Evolutionary conservation across 129 eudicot genomes (phyloP).

Genomic region (Dittrichia graveolens): DNA sequence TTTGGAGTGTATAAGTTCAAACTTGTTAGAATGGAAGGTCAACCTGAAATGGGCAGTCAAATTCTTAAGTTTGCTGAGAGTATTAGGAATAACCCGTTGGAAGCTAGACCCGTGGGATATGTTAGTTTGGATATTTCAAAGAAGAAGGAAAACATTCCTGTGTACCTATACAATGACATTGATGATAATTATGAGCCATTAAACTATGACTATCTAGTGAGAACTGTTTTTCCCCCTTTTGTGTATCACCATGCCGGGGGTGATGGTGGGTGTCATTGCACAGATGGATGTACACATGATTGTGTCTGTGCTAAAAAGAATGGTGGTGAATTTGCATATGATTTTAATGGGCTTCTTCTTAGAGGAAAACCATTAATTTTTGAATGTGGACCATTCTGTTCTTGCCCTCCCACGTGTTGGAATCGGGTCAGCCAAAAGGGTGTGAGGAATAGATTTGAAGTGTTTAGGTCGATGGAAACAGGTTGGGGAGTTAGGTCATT

Average conservation of each 20-base stretch:
- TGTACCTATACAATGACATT: conserved; percentile 58
- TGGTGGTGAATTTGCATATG: conserved; percentile 67
- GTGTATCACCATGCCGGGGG: conserved; percentile 35
- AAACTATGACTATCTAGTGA: conserved; percentile 49
- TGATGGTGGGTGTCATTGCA: conserved; percentile 56
- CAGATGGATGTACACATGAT: conserved; percentile 43
- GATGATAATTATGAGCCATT: conserved; percentile 62
- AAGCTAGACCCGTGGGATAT: conserved; percentile 58
- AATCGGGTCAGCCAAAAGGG: conserved; percentile 75
- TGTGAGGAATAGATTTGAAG: conserved; percentile 56
- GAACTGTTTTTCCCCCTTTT: conserved; percentile 54
- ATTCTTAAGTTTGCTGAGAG: conserved; percentile 50
- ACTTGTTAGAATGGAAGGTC: conserved; percentile 62
- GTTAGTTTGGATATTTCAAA: conserved; percentile 54
- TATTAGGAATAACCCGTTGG: conserved; percentile 50
- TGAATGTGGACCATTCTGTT: conserved; percentile 70
- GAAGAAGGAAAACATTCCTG: conserved; percentile 57
- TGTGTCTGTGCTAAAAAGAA: conserved; percentile 62
- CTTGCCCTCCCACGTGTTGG: conserved; percentile 59
- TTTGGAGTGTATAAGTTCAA: conserved; percentile 72
- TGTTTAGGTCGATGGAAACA: conserved; percentile 70
- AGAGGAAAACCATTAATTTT: conserved; percentile 59
- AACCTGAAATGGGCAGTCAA: conserved; percentile 66
- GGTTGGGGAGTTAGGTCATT: conserved; percentile 82
- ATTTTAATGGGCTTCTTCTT: conserved; percentile 47